Evolutionary conservation across 305 asterid genomes (phyloP).

Genomic region (Solanum hybrid): DNA sequence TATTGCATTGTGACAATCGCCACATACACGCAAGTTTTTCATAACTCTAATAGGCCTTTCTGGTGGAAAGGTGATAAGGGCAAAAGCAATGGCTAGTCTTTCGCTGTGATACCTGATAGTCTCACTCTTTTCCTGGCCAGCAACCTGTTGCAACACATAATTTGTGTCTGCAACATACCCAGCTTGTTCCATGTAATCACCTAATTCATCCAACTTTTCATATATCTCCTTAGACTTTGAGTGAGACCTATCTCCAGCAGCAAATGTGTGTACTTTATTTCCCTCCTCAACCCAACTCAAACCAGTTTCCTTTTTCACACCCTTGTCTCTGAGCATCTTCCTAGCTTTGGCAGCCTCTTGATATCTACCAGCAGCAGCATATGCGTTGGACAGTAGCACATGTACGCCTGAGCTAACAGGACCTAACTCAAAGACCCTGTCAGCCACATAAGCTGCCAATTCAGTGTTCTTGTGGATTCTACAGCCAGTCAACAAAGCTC

Average conservation of each 20-base stretch:
- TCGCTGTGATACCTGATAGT: constrained; percentile 66
- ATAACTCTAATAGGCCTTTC: constrained; percentile 64
- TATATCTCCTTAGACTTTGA: constrained; percentile 44
- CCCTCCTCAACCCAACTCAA: constrained; percentile 83
- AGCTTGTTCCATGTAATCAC: constrained; percentile 41
- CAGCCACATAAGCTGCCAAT: constrained; percentile 67
- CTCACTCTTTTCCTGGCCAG: constrained; percentile 49
- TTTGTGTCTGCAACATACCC: constrained; percentile 67
- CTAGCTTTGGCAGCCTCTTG: constrained; percentile 75
- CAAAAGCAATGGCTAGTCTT: constrained; percentile 79
- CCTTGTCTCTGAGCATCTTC: constrained; percentile 55
- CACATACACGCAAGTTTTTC: constrained; percentile 75
- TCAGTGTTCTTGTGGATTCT: constrained; percentile 49
- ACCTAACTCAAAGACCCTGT: constrained; percentile 52
- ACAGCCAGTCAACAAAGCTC: constrained; percentile 77
- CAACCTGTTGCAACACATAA: constrained; percentile 47
- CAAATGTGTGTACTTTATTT: constrained; percentile 61
- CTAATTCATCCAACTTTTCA: constrained; percentile 46
- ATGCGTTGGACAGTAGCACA: constrained; percentile 57
- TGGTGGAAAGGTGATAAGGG: constrained; percentile 43
- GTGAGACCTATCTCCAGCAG: constrained; percentile 63
- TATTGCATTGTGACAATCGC: constrained; percentile 69
- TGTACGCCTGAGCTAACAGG: constrained; percentile 65
- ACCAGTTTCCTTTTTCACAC: constrained; percentile 80
- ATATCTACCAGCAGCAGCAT: constrained; percentile 65